Conservation (phyloP, 306 rosid genomes). For the Vigna unguiculata region DNA sequence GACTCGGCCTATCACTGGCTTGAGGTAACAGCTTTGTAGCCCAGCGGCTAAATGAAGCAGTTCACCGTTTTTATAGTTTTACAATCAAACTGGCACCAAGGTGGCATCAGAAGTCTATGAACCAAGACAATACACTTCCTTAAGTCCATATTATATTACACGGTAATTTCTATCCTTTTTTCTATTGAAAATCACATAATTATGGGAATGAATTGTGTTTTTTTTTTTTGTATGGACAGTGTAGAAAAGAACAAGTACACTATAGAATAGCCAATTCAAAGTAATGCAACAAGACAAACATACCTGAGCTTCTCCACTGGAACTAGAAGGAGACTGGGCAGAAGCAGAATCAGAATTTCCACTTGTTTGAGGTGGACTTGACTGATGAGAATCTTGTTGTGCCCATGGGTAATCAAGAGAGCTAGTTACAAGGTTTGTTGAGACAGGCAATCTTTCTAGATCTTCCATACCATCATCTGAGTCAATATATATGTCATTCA, state of each 20-base stretch:
- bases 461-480: slow-evolving; percentile 83
- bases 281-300: slow-evolving; percentile 32
- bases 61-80: not conserved
- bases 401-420: slow-evolving; percentile 75
- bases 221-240: not conserved
- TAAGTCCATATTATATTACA: not conserved
- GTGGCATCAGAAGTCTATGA: slow-evolving; percentile 3
- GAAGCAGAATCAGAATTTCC: slow-evolving; percentile 93
- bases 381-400: slow-evolving; percentile 80
- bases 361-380: slow-evolving; percentile 96
- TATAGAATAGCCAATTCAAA: slow-evolving; percentile 28
- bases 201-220: not conserved
- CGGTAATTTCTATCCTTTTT: slow-evolving; percentile 30
- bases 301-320: slow-evolving; percentile 95
- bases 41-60: slow-evolving; percentile 17
- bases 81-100: slow-evolving; percentile 6
- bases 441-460: slow-evolving; percentile 60
- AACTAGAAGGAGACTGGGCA: slow-evolving; percentile 93
- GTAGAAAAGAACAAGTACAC: not conserved
- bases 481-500: slow-evolving; percentile 82
- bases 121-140: slow-evolving; percentile 19
- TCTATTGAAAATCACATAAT: slow-evolving; percentile 28
- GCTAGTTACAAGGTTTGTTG: slow-evolving; percentile 66
- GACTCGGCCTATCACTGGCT: no score
- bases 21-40: no score